Percentiles rank a stretch among this genome's conserved stretches.
phyloP scores from a whole-genome alignment of 345 rosid species.

The Mangifera indica region DNA sequence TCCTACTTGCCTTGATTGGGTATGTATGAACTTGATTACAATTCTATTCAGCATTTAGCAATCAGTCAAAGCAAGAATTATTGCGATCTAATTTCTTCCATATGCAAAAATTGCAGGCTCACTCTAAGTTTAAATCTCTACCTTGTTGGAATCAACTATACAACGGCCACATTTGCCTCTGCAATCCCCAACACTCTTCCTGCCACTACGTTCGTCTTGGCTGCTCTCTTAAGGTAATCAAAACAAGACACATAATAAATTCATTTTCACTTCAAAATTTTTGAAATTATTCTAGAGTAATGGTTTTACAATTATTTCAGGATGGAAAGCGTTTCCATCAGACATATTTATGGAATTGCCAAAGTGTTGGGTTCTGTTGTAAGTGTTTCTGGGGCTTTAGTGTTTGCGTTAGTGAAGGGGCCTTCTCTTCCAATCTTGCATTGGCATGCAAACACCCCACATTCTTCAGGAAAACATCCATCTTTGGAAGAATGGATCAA shows the following conservation, averaged over 20 bases:
- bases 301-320: conserved; percentile 23
- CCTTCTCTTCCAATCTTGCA: conserved; percentile 45
- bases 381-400: conserved; percentile 69
- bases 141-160: conserved; percentile 60
- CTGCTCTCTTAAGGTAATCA: conserved; percentile 36
- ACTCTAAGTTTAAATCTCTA: conserved; percentile 67
- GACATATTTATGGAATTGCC: conserved; percentile 48
- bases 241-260: not conserved
- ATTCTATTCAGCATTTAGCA: not conserved
- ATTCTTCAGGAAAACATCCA: conserved; percentile 5
- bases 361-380: conserved; percentile 63
- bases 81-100: not conserved
- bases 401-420: conserved; percentile 77
- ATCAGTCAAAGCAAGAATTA: not conserved
- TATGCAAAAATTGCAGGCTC: conserved; percentile 41
- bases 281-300: not conserved
- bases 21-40: conserved; percentile 33
- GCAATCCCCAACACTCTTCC: conserved; percentile 80
- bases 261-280: not conserved
- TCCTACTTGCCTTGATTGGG: conserved; percentile 53
- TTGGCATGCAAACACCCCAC: conserved; percentile 26
- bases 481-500: conserved; percentile 42
- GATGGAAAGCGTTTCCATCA: conserved; percentile 40
- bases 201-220: conserved; percentile 67
- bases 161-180: conserved; percentile 85